Percentiles rank a stretch among this genome's conserved stretches.
phyloP scores from a whole-genome alignment of 352 stramenopile species.

The Globisporangium radiosum region DNA sequence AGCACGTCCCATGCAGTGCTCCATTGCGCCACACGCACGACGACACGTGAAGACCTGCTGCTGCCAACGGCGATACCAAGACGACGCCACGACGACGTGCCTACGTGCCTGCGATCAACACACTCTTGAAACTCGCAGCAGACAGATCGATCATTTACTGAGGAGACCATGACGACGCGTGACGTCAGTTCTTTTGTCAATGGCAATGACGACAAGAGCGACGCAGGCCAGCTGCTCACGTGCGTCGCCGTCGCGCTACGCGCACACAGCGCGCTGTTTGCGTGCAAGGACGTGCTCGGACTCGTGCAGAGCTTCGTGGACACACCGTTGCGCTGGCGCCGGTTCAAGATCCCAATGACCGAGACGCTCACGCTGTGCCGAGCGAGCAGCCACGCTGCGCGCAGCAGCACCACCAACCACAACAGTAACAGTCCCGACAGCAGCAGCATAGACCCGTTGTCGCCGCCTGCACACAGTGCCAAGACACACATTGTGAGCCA shows the following conservation, averaged over 20 bases:
- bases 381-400: conserved; percentile 7
- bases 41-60: too few species aligned
- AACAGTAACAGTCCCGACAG: background rate
- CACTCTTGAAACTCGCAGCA: too few species aligned
- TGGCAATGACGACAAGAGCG: too few species aligned
- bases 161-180: too few species aligned
- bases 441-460: background rate
- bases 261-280: conserved; percentile 1
- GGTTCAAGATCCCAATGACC: conserved; percentile 11
- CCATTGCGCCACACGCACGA: too few species aligned
- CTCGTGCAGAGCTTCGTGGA: conserved; percentile 12
- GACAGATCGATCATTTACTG: too few species aligned
- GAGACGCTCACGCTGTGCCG: conserved; percentile 13
- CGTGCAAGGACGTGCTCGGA: conserved; percentile 9
- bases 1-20: too few species aligned
- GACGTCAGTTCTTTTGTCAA: too few species aligned
- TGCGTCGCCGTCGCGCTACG: conserved; percentile 7
- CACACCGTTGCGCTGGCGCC: conserved; percentile 8
- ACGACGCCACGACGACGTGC: too few species aligned
- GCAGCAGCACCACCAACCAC: background rate
- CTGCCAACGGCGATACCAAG: too few species aligned
- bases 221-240: conserved; percentile 1
- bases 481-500: conserved; percentile 9
- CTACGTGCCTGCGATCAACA: too few species aligned
- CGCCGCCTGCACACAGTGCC: background rate